Percentiles rank a stretch among this genome's conserved stretches.
Evolutionary conservation across 371 early-diverging fungal genomes (phyloP).

Genomic region (Quaeritorhiza haematococci): DNA sequence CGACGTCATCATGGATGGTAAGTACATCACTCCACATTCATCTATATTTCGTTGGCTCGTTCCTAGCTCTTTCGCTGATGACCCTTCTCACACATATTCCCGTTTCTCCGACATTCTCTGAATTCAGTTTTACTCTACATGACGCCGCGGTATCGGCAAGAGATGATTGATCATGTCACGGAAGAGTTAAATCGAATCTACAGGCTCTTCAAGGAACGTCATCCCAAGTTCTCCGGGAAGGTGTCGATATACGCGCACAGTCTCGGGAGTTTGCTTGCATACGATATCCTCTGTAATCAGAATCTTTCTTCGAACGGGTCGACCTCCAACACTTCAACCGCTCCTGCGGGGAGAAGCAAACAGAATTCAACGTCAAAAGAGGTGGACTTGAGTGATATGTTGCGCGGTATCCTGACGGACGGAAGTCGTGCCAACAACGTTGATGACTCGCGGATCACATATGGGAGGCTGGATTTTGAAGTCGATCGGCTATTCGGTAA

Average conservation of each 20-base stretch:
- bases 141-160: constrained; percentile 72
- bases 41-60: not conserved
- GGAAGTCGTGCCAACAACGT: not conserved
- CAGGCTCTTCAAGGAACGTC: constrained; percentile 53
- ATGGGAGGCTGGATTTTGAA: constrained; percentile 31
- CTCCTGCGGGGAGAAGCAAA: not conserved
- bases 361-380: constrained; percentile 16
- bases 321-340: not conserved
- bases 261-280: constrained; percentile 69
- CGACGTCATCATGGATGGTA: constrained; percentile 78
- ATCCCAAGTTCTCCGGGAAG: constrained; percentile 75
- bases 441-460: constrained; percentile 14
- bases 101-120: not conserved
- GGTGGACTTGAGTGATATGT: constrained; percentile 32
- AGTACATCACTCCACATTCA: constrained; percentile 1
- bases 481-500: constrained; percentile 39
- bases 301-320: constrained; percentile 16
- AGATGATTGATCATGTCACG: constrained; percentile 70
- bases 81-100: too few relatives aligned
- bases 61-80: not conserved
- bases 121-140: constrained; percentile 70
- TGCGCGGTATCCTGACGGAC: constrained; percentile 24
- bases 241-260: constrained; percentile 78
- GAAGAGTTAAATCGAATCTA: constrained; percentile 71
- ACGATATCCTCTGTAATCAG: constrained; percentile 71